phyloP scores from a whole-genome alignment of 2,329 filamentous ascomycete genomes.

The Venturia effusa region DNA sequence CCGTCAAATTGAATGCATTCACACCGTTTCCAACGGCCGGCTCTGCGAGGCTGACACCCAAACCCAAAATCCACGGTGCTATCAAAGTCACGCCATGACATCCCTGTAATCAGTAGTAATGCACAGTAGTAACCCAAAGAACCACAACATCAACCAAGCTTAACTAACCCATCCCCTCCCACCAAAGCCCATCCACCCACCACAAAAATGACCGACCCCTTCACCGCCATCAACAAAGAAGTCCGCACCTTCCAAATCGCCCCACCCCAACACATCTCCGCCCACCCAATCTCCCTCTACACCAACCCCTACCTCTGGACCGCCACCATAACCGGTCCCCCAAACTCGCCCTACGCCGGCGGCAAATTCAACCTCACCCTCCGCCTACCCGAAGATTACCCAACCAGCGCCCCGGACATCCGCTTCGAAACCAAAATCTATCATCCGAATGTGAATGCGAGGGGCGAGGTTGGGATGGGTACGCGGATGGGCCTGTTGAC shows the following conservation, averaged over 20 bases:
- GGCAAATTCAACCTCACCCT: conserved; percentile 67
- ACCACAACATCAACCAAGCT: background rate
- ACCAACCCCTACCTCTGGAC: background rate
- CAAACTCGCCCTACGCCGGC: conserved; percentile 24
- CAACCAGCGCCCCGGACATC: conserved; percentile 75
- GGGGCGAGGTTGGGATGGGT: conserved; percentile 74
- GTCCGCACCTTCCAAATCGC: background rate
- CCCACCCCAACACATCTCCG: background rate
- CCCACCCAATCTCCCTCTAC: background rate
- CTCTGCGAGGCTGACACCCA: too few species aligned
- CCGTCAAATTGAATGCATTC: too few species aligned
- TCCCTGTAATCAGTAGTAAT: too few species aligned
- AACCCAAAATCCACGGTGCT: too few species aligned
- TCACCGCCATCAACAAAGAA: background rate
- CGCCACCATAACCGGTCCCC: background rate
- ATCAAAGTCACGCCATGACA: too few species aligned
- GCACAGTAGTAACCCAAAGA: too few species aligned
- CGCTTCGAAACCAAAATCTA: conserved; percentile 84
- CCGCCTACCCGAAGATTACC: conserved; percentile 67
- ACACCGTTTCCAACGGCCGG: too few species aligned
- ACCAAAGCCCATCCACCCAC: background rate
- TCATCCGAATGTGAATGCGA: conserved; percentile 82
- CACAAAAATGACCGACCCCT: background rate
- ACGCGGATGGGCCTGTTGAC: conserved; percentile 90
- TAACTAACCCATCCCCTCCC: background rate